Conservation (phyloP, 352 stramenopile genomes). For the Blastocystis sp. region DNA sequence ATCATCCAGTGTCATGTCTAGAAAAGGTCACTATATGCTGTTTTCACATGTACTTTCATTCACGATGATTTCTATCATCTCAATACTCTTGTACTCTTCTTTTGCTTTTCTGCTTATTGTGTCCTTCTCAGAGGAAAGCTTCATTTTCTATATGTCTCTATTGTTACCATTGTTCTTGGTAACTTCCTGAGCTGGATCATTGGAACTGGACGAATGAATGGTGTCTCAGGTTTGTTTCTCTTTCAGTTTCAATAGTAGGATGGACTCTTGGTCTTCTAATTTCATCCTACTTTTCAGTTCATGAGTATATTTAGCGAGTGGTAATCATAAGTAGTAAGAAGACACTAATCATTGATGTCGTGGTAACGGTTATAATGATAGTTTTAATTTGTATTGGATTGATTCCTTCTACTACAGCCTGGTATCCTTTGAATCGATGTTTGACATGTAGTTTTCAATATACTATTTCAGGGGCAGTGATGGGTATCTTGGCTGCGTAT, state of each 20-base stretch:
- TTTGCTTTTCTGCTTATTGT: background rate
- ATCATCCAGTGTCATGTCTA: background rate
- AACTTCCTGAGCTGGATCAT: constrained; percentile 31
- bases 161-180: constrained; percentile 19
- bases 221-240: constrained; percentile 1
- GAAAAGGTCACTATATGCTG: background rate
- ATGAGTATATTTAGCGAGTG: background rate
- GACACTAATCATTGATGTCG: background rate
- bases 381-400: background rate
- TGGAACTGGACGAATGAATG: constrained; percentile 14
- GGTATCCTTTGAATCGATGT: background rate
- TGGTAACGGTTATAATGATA: constrained; percentile 4
- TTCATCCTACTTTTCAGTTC: constrained; percentile 31
- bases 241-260: background rate
- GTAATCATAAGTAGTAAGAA: background rate
- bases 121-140: constrained; percentile 28
- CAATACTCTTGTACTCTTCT: constrained; percentile 13
- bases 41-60: constrained; percentile 47
- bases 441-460: constrained; percentile 28
- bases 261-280: background rate
- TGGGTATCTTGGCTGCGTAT: background rate
- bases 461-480: constrained; percentile 19
- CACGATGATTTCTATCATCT: constrained; percentile 31
- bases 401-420: constrained; percentile 6
- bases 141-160: constrained; percentile 12